Evolutionary conservation across 2,329 filamentous ascomycete genomes (phyloP).

Genomic region (Stagonosporopsis rhizophila): DNA sequence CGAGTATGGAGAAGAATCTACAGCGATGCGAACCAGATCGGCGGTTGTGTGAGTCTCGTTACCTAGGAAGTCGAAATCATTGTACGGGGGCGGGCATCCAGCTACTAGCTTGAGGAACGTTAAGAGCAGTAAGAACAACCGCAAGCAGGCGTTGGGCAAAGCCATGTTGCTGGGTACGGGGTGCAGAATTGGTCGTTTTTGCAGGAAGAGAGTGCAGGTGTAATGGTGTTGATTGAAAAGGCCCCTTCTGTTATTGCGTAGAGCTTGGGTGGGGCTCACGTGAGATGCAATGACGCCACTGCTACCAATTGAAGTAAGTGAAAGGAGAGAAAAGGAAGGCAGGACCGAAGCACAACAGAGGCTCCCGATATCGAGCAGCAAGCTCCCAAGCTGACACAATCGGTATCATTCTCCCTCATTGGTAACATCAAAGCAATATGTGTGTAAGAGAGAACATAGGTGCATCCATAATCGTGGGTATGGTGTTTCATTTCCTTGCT

Average conservation of each 20-base stretch:
- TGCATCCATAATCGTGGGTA: too few relatives aligned
- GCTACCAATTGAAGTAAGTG: background rate
- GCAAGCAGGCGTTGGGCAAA: background rate
- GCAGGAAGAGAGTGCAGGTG: background rate
- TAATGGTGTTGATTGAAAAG: background rate
- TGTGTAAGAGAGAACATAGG: too few relatives aligned
- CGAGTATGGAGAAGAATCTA: background rate
- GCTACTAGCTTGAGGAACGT: background rate
- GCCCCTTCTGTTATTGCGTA: background rate
- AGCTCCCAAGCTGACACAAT: background rate
- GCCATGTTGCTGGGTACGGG: background rate
- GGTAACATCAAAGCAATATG: too few relatives aligned
- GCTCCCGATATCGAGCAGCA: background rate
- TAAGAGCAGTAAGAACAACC: background rate
- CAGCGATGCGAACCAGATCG: background rate
- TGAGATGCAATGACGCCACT: too few relatives aligned
- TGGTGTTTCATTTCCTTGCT: too few relatives aligned
- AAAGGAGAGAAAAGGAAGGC: background rate
- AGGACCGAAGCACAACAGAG: background rate
- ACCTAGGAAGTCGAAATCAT: background rate
- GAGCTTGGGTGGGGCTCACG: too few relatives aligned
- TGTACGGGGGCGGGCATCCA: background rate
- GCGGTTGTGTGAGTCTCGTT: background rate
- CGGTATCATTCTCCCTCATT: background rate
- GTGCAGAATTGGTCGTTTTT: background rate